Conservation (phyloP, 495 filamentous ascomycete species). For the Podospora pseudopauciseta region DNA sequence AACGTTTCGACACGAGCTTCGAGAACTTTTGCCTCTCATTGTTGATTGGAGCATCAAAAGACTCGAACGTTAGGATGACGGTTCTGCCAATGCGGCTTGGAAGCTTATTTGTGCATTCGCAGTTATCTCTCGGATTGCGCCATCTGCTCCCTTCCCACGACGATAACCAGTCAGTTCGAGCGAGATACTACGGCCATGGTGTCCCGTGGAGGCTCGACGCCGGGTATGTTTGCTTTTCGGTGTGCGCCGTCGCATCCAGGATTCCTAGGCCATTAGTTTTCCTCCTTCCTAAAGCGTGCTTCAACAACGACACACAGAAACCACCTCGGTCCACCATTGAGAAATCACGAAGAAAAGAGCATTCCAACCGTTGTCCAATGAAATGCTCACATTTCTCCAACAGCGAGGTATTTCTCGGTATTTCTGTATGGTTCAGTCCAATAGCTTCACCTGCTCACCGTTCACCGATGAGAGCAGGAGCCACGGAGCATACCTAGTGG, state of each 20-base stretch:
- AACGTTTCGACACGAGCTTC: not conserved
- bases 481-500: not conserved
- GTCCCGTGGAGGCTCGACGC: no score
- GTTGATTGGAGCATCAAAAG: not conserved
- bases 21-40: not conserved
- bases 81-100: not conserved
- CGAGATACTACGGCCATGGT: not conserved
- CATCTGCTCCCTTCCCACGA: not conserved
- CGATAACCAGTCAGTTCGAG: not conserved
- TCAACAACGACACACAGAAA: constrained; percentile 2
- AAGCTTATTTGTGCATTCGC: not conserved
- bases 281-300: constrained; percentile 1
- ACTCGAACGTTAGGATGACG: not conserved
- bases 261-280: not conserved
- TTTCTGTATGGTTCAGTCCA: not conserved
- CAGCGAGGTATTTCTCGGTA: not conserved
- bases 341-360: not conserved
- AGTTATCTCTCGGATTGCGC: not conserved
- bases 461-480: not conserved
- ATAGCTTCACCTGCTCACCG: not conserved
- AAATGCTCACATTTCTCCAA: not conserved
- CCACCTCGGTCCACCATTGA: not conserved
- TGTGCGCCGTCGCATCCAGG: not conserved
- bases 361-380: not conserved
- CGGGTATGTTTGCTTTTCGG: not conserved